These are phyloP conservation scores for Acmispon strigosus DNA, from an alignment of 306 rosid genomes.

Conservation along the genomic window DNA sequence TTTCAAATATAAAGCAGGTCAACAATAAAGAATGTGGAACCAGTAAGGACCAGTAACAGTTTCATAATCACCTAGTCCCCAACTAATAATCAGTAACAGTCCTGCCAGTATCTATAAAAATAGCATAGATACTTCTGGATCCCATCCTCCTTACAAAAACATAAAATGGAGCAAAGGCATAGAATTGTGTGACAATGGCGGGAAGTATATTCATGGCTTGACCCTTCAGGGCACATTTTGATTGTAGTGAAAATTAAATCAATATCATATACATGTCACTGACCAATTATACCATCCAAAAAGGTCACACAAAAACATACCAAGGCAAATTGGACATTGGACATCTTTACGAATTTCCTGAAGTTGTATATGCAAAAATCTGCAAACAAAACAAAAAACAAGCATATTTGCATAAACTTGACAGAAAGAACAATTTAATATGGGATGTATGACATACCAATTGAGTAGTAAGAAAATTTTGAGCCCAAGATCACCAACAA, in stretches of 20 bases:
- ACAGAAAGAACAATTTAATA: conserved; percentile 3
- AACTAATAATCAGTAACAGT: neutral
- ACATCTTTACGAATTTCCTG: conserved; percentile 75
- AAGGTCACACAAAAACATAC: conserved; percentile 42
- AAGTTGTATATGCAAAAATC: conserved; percentile 56
- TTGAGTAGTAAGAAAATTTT: neutral
- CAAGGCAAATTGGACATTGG: conserved; percentile 96
- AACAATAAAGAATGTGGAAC: neutral
- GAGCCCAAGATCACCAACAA: neutral
- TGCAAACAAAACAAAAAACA: conserved; percentile 38
- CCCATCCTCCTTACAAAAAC: neutral
- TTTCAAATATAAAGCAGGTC: neutral
- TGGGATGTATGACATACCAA: conserved; percentile 7
- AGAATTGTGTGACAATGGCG: neutral
- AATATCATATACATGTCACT: conserved; percentile 8
- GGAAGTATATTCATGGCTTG: neutral
- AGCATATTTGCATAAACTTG: conserved; percentile 5
- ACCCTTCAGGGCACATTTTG: neutral
- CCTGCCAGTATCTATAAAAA: neutral
- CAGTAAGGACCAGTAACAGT: neutral
- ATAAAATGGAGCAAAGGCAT: neutral
- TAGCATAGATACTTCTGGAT: neutral
- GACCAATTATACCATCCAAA: neutral
- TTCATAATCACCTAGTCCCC: conserved; percentile 1
- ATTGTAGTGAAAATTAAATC: neutral